Evolutionary conservation across 2,329 filamentous ascomycete species (phyloP).

Genomic region (Fusarium zealandicum): DNA sequence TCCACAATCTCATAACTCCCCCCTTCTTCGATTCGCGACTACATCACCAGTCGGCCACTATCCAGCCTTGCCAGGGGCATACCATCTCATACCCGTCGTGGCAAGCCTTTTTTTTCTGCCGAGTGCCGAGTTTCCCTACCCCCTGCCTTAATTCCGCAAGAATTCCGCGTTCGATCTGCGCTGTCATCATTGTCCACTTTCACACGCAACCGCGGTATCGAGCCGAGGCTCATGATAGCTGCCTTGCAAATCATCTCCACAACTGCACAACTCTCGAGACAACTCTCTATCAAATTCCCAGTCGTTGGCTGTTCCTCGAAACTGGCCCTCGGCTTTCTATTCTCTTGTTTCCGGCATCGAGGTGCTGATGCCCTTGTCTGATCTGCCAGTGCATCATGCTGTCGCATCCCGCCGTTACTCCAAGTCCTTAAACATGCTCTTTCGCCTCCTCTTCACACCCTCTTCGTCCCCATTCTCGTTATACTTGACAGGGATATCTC

Average conservation of each 20-base stretch:
- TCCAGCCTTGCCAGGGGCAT: conserved; percentile 26
- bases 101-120: conserved; percentile 9
- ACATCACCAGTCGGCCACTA: conserved; percentile 16
- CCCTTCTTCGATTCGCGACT: conserved; percentile 29
- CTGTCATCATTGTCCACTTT: conserved; percentile 16
- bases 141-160: neutral
- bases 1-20: conserved; percentile 14
- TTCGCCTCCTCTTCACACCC: conserved; percentile 30
- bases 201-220: conserved; percentile 26
- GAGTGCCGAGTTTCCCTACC: neutral
- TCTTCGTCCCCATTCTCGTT: conserved; percentile 22
- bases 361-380: conserved; percentile 2
- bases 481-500: conserved; percentile 28
- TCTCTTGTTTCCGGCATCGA: neutral
- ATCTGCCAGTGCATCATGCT: conserved; percentile 30
- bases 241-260: conserved; percentile 19
- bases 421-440: conserved; percentile 17
- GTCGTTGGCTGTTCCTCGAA: conserved; percentile 10
- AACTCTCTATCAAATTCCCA: conserved; percentile 9
- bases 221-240: conserved; percentile 29
- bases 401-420: conserved; percentile 24
- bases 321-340: neutral
- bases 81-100: conserved; percentile 31
- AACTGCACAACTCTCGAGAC: conserved; percentile 11
- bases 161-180: neutral